Evolutionary conservation across 2,329 filamentous ascomycete genomes (phyloP).

Genomic region (Scedosporium aurantiacum): DNA sequence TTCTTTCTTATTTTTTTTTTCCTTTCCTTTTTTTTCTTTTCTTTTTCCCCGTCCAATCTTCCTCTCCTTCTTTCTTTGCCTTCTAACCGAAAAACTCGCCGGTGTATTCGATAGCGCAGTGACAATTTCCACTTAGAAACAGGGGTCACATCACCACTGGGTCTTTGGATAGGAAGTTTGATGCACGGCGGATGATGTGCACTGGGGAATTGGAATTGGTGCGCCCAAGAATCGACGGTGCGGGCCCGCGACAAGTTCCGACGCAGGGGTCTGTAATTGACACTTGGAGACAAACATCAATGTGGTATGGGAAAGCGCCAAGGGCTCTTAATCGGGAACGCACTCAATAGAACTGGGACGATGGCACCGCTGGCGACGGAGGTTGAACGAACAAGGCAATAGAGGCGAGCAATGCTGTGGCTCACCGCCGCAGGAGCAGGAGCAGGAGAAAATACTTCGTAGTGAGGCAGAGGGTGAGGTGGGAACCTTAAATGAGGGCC

Average conservation of each 20-base stretch:
- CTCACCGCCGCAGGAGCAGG: background rate
- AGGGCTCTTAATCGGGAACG: background rate
- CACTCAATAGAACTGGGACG: background rate
- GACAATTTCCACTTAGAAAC: background rate
- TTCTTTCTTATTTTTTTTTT: background rate
- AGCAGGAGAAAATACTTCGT: background rate
- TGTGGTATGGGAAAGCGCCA: background rate
- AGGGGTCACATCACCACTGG: background rate
- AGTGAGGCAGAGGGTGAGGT: background rate
- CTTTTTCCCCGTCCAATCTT: background rate
- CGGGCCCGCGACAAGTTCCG: background rate
- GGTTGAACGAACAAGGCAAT: background rate
- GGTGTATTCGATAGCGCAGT: too few species aligned
- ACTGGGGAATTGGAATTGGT: background rate
- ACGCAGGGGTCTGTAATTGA: background rate
- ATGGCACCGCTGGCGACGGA: background rate
- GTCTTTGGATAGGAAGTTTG: background rate
- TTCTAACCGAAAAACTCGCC: too few species aligned
- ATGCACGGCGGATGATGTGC: constrained; percentile 3
- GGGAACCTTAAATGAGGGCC: constrained; percentile 1
- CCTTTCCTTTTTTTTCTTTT: background rate
- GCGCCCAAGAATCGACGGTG: background rate
- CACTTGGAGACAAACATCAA: background rate
- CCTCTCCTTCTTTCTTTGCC: too few species aligned
- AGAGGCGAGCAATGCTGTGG: background rate